These are phyloP conservation scores for Cordyceps cateniannulata DNA, from an alignment of 2,329 filamentous ascomycete genomes.

Conservation along the genomic window DNA sequence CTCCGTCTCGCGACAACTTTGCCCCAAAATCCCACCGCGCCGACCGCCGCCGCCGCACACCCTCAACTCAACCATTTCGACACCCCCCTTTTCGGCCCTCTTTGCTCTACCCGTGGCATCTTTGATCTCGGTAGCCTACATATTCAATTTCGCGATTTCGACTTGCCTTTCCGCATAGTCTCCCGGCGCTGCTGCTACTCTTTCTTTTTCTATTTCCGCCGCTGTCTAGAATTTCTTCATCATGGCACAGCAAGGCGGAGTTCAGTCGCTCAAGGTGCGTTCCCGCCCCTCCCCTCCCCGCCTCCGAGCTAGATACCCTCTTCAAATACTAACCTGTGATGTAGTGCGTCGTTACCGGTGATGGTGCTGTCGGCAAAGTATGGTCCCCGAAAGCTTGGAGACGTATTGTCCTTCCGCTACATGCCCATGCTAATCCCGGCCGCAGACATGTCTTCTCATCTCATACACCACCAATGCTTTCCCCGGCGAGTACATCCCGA, in stretches of 20 bases:
- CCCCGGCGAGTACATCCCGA: conserved; percentile 99
- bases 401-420: not conserved
- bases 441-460: conserved; percentile 93
- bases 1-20: not conserved
- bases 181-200: not conserved
- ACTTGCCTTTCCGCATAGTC: not conserved
- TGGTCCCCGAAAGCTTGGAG: conserved; percentile 13
- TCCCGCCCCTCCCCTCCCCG: conserved; percentile 9
- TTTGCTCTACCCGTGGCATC: not conserved
- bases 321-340: conserved; percentile 27
- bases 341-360: conserved; percentile 96
- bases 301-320: conserved; percentile 22
- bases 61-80: not conserved
- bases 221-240: conserved; percentile 22
- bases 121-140: not conserved
- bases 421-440: conserved; percentile 22
- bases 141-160: not conserved
- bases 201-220: not conserved
- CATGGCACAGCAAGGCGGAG: conserved; percentile 78
- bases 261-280: conserved; percentile 84
- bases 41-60: not conserved
- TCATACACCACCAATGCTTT: conserved; percentile 99
- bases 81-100: conserved; percentile 7
- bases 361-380: conserved; percentile 98
- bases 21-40: not conserved